These are phyloP conservation scores for Omphalea diandra DNA, from an alignment of 441 rosid species.

Conservation along the genomic window DNA sequence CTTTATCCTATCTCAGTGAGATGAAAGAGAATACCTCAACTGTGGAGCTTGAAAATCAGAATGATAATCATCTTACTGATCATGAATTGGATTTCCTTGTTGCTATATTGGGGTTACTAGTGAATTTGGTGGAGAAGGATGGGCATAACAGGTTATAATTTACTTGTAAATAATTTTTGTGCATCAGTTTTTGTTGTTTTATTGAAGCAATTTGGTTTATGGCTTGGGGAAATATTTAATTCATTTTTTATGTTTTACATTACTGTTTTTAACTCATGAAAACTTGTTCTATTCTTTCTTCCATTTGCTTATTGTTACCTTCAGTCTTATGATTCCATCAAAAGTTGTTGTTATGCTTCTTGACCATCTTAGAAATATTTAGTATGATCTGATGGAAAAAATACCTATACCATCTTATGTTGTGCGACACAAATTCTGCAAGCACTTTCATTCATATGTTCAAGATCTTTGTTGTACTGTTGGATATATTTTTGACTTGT, in stretches of 20 bases:
- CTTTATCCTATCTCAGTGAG: constrained; percentile 36
- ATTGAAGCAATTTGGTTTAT: constrained; percentile 2
- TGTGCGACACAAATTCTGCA: not conserved
- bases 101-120: constrained; percentile 88
- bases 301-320: not conserved
- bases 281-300: not conserved
- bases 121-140: constrained; percentile 95
- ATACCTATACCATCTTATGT: not conserved
- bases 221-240: not conserved
- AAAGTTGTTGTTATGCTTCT: not conserved
- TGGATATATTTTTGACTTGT: not conserved
- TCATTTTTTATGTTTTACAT: not conserved
- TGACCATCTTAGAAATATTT: not conserved
- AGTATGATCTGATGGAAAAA: not conserved
- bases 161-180: constrained; percentile 13
- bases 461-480: not conserved
- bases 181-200: not conserved
- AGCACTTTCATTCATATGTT: not conserved
- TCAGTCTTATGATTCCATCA: not conserved
- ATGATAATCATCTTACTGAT: constrained; percentile 63
- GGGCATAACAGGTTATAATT: constrained; percentile 70
- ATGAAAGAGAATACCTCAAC: constrained; percentile 31
- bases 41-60: constrained; percentile 31
- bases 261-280: not conserved
- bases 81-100: constrained; percentile 93